phyloP scores from a whole-genome alignment of 1,139 yeast genomes.

The Geotrichum candidum region DNA sequence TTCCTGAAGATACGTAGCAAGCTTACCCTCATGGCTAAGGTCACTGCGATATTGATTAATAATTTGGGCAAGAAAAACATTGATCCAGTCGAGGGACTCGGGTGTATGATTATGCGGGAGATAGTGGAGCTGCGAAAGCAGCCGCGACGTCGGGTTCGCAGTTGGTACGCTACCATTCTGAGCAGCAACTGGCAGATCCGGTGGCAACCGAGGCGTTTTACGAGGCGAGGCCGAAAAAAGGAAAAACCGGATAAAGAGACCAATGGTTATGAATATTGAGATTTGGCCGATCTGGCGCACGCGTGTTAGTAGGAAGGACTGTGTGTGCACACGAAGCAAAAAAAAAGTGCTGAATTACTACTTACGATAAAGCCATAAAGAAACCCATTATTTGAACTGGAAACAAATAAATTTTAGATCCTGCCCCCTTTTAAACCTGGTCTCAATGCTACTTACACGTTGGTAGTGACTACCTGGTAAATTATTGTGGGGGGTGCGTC shows the following conservation, averaged over 20 bases:
- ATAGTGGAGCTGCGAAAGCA: constrained; percentile 1
- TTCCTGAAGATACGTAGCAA: constrained; percentile 65
- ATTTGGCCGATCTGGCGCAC: constrained; percentile 54
- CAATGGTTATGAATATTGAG: constrained; percentile 66
- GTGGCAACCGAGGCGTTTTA: constrained; percentile 9
- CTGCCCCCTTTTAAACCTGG: neutral
- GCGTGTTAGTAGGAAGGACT: neutral
- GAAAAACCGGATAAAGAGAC: constrained; percentile 76
- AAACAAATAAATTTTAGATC: neutral
- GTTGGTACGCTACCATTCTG: neutral
- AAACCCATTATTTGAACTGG: constrained; percentile 8
- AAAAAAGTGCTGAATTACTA: neutral
- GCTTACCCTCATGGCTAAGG: constrained; percentile 77
- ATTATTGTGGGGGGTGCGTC: neutral
- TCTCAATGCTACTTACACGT: neutral
- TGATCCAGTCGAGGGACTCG: constrained; percentile 95
- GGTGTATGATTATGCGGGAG: constrained; percentile 49
- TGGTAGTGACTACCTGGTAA: neutral
- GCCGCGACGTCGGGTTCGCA: neutral
- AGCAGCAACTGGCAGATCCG: constrained; percentile 20
- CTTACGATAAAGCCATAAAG: constrained; percentile 18
- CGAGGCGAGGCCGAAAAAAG: constrained; percentile 69
- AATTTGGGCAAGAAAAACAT: constrained; percentile 87
- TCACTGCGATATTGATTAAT: constrained; percentile 82
- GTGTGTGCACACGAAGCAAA: neutral